A percentile compares a stretch with the other conserved stretches of the same genome.
Evolutionary conservation across 2,329 filamentous ascomycete genomes (phyloP).

Genomic region (Verticillium klebahnii): DNA sequence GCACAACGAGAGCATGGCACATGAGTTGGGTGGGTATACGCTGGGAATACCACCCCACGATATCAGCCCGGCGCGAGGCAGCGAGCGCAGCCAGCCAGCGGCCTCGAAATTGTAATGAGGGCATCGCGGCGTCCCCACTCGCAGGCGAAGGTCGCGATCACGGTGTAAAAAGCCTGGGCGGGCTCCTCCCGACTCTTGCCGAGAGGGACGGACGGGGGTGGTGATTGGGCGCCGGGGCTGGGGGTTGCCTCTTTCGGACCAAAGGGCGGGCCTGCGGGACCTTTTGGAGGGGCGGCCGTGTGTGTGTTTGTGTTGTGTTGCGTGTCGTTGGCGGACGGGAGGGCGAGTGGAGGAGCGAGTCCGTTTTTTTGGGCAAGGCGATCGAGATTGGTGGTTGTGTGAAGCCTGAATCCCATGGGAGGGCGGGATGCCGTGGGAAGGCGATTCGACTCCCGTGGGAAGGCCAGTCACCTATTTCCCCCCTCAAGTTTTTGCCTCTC

Average conservation of each 20-base stretch:
- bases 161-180: background rate
- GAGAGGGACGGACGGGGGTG: background rate
- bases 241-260: conserved; percentile 2
- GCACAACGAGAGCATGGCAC: background rate
- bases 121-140: background rate
- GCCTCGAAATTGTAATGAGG: background rate
- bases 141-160: background rate
- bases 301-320: background rate
- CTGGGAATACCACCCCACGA: background rate
- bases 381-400: background rate
- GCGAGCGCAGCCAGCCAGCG: background rate
- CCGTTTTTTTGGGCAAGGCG: background rate
- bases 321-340: background rate
- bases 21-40: background rate
- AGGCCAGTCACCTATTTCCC: background rate
- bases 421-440: background rate
- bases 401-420: background rate
- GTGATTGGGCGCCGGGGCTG: background rate
- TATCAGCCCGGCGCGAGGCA: background rate
- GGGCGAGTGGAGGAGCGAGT: background rate
- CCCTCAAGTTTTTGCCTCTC: too few relatives aligned
- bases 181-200: background rate
- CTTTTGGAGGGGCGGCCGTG: background rate
- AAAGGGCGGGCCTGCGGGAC: background rate
- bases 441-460: background rate